Base-by-base conservation (phyloP, 176 grass and related monocot species). In the Miscanthus lutarioriparius region DNA sequence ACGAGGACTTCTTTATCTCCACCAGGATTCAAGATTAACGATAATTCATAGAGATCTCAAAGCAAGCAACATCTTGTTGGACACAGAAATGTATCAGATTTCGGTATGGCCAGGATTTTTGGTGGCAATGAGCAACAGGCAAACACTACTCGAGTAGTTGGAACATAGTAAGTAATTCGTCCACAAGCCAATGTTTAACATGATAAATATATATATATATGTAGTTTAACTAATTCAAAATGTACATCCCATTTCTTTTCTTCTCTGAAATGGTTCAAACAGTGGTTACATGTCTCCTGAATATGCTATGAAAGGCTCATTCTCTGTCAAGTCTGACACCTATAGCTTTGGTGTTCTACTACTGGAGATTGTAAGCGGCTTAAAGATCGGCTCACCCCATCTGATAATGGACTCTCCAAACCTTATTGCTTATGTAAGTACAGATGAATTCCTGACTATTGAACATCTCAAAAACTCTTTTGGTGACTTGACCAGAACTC, bases 271-370 rank as follows among this genome's bases (percentile, higher is more conserved):
- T 59, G 56, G 22, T 76, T 59, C n/a, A 76, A 86, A 56, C 64
- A 93, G 88, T 10, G 85, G 91, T 37, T 90, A 93, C 62, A 91
- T 91, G 69, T 74, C 92, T 54, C 89, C 80, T 32, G 92, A 91
- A 67, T 94, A 94, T 82, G 83, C 72, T 37, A 85, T 87, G 86
- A 70, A 64, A 33, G 80, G 83, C 0, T 45, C 1, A 0, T 87
- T 94, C 77, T 94, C 92, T 16, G 74, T 90, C 16, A 91, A 94
- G 43, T 91, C 92, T 4, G 86, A 91, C 38, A 85, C 83, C 23
- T 94, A 86, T 56, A 91, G 89, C 25, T 94, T 94, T 37, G 89
- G 92, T 44, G 84, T 91, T 45, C 28, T 94, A 22, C 48, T 91
- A 25, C 20, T 94, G 54, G 89, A 91, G 80, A 75, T 82, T 58